Evolutionary conservation across 2,329 filamentous ascomycete genomes (phyloP), one percentile per base, ranked within the genome.

Genomic region (Sporothrix pseudoabietina): DNA sequence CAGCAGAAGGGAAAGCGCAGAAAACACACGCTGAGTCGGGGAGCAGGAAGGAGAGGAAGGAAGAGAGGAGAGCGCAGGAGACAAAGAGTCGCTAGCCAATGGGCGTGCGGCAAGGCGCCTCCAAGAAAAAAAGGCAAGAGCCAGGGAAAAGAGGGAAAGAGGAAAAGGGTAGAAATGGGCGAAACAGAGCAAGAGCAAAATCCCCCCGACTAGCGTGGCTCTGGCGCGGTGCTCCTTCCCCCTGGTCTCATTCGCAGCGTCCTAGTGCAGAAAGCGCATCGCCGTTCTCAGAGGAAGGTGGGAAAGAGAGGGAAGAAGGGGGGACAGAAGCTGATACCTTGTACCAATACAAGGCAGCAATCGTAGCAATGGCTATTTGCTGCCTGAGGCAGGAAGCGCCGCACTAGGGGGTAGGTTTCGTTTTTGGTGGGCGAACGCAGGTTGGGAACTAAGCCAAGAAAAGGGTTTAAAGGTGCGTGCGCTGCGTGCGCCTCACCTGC

Each of bases 141-240:
- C 19, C 65, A 55, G 66, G 35, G 41, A 47, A 26, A 52, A 61
- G 59, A 54, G 59, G 59, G 7, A 52, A 54, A 22, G 44, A 68
- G 63, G 65, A 54, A 69, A 69, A 52, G 39, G 65, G 65, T 47
- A 69, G 65, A 71, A 69, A 74, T 55, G 41, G 41, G 44, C 39
- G 22, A 73, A 75, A 63, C 69, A 52, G 32, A 35, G 19, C 44
- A 73, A 71, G 10, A 71, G 70, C 57, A 74, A 41, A 74, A 72
- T 69, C 57, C 41, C 72, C 26, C 65, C 57, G 73, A 49, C 68
- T 75, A 76, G 75, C 75, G 75, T 71, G 59, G 75, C 70, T 75
- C 74, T 69, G 74, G 74, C 74, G 72, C 71, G 73, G 69, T 72
- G 74, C 73, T 71, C 73, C 65, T 73, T 59, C 71, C 71, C 72